phyloP scores from a whole-genome alignment of 441 rosid species.

The Gossypium schwendimanii region DNA sequence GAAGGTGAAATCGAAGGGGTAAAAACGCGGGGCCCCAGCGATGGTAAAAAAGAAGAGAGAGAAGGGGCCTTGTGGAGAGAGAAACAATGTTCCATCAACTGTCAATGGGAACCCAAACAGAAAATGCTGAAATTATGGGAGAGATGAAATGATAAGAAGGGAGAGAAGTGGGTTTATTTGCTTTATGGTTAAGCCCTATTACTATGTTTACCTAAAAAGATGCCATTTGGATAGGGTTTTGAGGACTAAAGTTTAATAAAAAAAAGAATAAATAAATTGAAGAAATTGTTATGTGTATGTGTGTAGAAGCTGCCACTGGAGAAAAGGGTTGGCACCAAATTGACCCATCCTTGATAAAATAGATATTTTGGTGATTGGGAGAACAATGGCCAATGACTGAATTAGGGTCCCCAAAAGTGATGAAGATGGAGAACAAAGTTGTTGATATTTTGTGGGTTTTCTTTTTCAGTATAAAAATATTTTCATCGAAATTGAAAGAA shows the following conservation, averaged over 20 bases:
- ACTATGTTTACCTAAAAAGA: neutral
- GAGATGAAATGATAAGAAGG: neutral
- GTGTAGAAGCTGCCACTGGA: neutral
- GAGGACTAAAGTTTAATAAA: neutral
- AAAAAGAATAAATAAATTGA: neutral
- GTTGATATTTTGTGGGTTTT: neutral
- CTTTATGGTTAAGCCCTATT: neutral
- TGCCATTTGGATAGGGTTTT: slow-evolving; percentile 4
- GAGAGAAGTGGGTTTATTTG: neutral
- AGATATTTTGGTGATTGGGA: neutral
- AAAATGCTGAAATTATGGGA: neutral
- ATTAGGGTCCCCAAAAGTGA: neutral
- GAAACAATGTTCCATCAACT: slow-evolving; percentile 49
- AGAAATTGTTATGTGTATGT: neutral
- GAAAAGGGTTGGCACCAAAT: neutral
- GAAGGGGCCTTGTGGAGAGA: slow-evolving; percentile 25
- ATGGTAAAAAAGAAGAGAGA: slow-evolving; percentile 26
- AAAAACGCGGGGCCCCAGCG: slow-evolving; percentile 3
- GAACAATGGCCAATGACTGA: neutral
- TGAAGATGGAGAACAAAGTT: neutral
- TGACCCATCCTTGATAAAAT: neutral
- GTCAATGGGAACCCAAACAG: slow-evolving; percentile 2
- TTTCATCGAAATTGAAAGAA: too few species aligned
- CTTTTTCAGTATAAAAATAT: too few species aligned
- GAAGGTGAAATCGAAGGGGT: neutral